These are phyloP conservation scores for Raphanus hybrid DNA, from an alignment of 441 rosid genomes.

Conservation along the genomic window DNA sequence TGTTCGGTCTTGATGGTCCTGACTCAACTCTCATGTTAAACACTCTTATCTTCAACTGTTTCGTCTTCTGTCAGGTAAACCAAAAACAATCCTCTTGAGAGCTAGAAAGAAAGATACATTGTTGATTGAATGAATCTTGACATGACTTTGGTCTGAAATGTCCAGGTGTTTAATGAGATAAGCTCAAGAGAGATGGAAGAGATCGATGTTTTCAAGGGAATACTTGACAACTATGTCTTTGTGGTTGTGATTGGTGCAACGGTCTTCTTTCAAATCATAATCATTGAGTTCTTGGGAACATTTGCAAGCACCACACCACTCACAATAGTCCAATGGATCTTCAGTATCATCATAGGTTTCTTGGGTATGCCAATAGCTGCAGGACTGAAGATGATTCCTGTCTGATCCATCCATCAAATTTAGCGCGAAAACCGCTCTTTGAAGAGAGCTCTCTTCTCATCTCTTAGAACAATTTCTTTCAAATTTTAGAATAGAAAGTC, in stretches of 20 bases:
- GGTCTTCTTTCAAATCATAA: constrained; percentile 65
- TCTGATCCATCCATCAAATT: constrained; percentile 41
- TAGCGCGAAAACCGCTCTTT: neutral
- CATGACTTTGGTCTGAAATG: constrained; percentile 8
- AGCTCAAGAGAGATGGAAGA: constrained; percentile 82
- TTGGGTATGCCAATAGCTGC: constrained; percentile 79
- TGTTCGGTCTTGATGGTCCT: constrained; percentile 54
- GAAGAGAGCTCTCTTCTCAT: constrained; percentile 7
- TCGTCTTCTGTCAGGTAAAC: constrained; percentile 85
- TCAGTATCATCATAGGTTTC: constrained; percentile 59
- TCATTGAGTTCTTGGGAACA: constrained; percentile 69
- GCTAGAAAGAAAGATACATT: constrained; percentile 11
- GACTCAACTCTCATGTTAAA: constrained; percentile 55
- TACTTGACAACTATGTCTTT: constrained; percentile 60
- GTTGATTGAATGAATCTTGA: constrained; percentile 17
- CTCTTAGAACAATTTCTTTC: constrained; percentile 28
- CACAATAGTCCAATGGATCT: constrained; percentile 58
- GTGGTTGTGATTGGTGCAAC: constrained; percentile 60
- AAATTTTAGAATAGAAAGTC: constrained; percentile 15
- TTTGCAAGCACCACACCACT: constrained; percentile 73
- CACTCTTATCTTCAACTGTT: constrained; percentile 73
- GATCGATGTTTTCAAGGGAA: constrained; percentile 65
- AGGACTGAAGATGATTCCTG: constrained; percentile 57
- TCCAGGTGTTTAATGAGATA: constrained; percentile 73
- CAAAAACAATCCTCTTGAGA: neutral